Evolutionary conservation across 169 alveolate genomes (phyloP).

Genomic region (Eimeria falciformis): DNA sequence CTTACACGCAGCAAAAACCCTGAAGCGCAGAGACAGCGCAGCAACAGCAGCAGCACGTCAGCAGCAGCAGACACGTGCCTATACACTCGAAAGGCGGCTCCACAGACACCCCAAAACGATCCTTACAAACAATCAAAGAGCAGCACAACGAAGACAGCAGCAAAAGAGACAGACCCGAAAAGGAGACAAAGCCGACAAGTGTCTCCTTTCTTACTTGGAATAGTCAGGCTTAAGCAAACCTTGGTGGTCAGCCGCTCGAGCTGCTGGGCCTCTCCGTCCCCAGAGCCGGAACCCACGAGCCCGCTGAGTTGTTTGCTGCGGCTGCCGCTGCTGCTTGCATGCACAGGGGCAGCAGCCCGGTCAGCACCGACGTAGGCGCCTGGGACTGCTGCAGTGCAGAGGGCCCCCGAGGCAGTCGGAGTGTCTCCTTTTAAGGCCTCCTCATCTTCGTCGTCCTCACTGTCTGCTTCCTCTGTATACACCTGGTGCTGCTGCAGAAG

Average conservation of each 20-base stretch:
- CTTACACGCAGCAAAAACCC: conserved; percentile 73
- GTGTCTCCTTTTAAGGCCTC: too few relatives aligned
- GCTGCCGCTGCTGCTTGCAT: neutral
- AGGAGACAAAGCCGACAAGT: neutral
- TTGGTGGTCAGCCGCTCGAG: conserved; percentile 2
- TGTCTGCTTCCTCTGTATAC: conserved; percentile 16
- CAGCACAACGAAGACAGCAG: neutral
- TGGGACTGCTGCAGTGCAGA: neutral
- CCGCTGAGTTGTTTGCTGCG: conserved; percentile 28
- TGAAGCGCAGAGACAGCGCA: neutral
- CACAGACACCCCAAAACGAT: neutral
- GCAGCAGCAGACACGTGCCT: too few relatives aligned
- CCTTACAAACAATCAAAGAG: neutral
- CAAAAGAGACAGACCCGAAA: neutral
- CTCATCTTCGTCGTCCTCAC: conserved; percentile 27
- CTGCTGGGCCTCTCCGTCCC: neutral
- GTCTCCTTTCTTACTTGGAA: conserved; percentile 3
- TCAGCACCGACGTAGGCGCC: too few relatives aligned
- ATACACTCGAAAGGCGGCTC: too few relatives aligned
- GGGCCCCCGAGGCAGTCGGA: neutral
- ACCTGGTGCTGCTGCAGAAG: conserved; percentile 38
- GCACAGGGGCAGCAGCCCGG: conserved; percentile 58
- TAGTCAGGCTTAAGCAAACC: neutral
- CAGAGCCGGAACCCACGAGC: neutral
- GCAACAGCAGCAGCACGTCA: neutral